These are phyloP conservation scores for Globisporangium cystogenes DNA, from an alignment of 352 stramenopile genomes.

Conservation along the genomic window DNA sequence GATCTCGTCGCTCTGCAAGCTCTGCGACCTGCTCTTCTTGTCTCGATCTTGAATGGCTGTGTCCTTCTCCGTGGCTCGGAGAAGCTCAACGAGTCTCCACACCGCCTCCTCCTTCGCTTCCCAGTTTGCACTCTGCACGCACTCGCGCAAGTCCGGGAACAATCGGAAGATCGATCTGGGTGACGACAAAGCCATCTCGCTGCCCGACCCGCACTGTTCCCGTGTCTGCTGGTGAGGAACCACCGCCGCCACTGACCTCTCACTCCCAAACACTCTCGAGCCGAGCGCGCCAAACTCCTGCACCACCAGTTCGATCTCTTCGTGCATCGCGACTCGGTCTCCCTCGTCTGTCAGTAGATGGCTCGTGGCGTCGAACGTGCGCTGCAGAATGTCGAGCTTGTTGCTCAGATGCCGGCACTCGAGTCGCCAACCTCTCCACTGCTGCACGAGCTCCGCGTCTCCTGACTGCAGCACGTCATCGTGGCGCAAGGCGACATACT, in stretches of 20 bases:
- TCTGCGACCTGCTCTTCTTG: background rate
- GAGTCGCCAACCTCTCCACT: conserved; percentile 1
- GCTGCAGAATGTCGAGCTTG: conserved; percentile 8
- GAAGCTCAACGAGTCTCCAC: conserved; percentile 15
- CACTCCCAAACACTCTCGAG: background rate
- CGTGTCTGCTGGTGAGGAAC: background rate
- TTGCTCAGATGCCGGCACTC: conserved; percentile 7
- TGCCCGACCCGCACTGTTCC: background rate
- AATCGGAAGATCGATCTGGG: background rate
- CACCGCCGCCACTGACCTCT: background rate
- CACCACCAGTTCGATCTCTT: conserved; percentile 9
- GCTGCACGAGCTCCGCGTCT: background rate
- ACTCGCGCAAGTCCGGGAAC: conserved; percentile 1
- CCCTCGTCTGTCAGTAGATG: conserved; percentile 3
- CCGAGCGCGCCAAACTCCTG: conserved; percentile 5
- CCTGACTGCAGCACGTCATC: background rate
- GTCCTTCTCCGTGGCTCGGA: background rate
- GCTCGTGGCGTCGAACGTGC: conserved; percentile 6
- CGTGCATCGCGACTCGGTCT: conserved; percentile 11
- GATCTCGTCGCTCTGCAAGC: conserved; percentile 10
- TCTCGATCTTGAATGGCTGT: background rate
- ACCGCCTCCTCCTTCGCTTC: conserved; percentile 21
- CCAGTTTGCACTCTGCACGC: conserved; percentile 11
- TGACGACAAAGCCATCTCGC: background rate
- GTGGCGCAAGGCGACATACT: conserved; percentile 20